phyloP scores from a whole-genome alignment of 441 rosid genomes.

The Breynia disticha region DNA sequence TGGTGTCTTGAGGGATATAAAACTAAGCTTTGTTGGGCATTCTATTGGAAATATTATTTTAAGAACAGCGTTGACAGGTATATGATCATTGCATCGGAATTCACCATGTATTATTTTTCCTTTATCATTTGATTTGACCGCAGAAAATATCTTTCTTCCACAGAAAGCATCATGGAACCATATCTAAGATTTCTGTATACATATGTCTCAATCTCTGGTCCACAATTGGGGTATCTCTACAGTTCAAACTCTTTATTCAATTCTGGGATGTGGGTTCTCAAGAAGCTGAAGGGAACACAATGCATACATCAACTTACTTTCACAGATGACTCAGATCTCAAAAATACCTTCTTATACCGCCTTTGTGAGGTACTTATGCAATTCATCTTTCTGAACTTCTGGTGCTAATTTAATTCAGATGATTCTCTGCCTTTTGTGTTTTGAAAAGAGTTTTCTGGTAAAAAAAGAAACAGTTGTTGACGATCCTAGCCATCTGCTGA shows the following conservation, averaged over 20 bases:
- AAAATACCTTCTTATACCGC: conserved; percentile 64
- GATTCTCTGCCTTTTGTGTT: neutral
- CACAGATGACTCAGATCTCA: conserved; percentile 78
- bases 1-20: conserved; percentile 42
- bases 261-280: conserved; percentile 85
- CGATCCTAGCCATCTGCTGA: neutral
- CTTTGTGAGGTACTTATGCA: conserved; percentile 63
- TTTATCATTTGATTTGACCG: conserved; percentile 11
- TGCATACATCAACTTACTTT: conserved; percentile 95
- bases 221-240: conserved; percentile 87
- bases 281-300: conserved; percentile 78
- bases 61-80: conserved; percentile 83
- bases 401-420: neutral
- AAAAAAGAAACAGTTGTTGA: no score
- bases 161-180: conserved; percentile 86
- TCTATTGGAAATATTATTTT: conserved; percentile 88
- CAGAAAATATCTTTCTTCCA: conserved; percentile 11
- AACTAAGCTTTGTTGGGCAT: conserved; percentile 93
- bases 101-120: conserved; percentile 3
- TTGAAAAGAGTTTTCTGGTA: no score
- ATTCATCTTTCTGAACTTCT: neutral
- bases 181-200: conserved; percentile 53
- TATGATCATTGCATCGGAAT: conserved; percentile 9
- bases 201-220: conserved; percentile 81
- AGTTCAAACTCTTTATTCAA: conserved; percentile 90